Conservation (phyloP, 169 alveolate species). For the Plasmodium cynomolgi region DNA sequence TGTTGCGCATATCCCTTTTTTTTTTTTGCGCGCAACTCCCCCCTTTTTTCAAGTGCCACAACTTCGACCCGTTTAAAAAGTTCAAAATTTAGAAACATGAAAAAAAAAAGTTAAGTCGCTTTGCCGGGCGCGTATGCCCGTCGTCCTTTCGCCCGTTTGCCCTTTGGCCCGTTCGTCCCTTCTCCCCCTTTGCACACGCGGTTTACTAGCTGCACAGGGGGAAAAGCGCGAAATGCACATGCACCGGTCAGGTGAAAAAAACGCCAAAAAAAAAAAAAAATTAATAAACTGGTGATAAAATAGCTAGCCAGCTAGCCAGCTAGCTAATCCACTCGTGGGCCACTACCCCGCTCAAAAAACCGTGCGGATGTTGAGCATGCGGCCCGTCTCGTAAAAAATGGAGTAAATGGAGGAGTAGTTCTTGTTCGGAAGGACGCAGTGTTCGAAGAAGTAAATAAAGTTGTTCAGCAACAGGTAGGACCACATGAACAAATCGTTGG, state of each 20-base stretch:
- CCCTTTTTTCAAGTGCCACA: not conserved
- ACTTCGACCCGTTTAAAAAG: not conserved
- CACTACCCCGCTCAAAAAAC: constrained; percentile 7
- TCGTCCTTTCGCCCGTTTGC: not conserved
- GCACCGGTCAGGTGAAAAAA: constrained; percentile 30
- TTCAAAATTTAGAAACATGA: not conserved
- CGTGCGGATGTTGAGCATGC: constrained; percentile 56
- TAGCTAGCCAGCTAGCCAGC: not conserved
- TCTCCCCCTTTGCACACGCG: not conserved
- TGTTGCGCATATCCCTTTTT: not conserved
- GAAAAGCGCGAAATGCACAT: not conserved
- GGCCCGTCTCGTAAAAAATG: constrained; percentile 65
- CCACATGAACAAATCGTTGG: constrained; percentile 70
- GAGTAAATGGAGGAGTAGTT: constrained; percentile 65
- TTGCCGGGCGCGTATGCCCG: not conserved
- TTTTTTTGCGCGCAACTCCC: not conserved
- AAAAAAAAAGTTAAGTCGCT: not conserved
- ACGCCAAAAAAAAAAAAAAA: not conserved
- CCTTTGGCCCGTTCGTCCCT: not conserved
- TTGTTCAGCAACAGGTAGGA: constrained; percentile 54
- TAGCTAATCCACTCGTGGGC: not conserved
- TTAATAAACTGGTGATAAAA: too few species aligned
- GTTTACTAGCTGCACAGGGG: not conserved
- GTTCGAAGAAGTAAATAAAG: constrained; percentile 62
- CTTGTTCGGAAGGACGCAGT: constrained; percentile 46